Base-by-base conservation (phyloP, 495 filamentous ascomycete genomes). In the Aspergillus bridgeri region DNA sequence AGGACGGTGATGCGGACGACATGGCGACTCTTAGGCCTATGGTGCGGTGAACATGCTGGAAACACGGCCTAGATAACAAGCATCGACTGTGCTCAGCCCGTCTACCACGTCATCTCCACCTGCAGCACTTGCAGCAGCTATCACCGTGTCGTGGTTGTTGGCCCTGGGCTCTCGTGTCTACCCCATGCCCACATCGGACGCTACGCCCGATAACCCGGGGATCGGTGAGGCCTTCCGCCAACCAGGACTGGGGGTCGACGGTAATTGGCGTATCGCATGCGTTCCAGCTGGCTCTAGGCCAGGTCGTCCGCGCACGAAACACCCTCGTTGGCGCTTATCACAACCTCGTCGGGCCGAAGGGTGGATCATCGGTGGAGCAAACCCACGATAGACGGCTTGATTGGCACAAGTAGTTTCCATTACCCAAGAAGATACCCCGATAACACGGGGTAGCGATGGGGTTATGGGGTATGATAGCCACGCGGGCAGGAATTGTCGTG, bases 101-200 rank as follows among this genome's bases (percentile, higher is more conserved):
- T 27, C 25, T 27, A n/a, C 25, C 25, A 27, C 13, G 3, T 38
- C 33, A 38, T 11, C 9, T 38, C 33, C 9, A 38, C 11, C 27
- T 29, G 27, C 3, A 29, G 6, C 27, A 6, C 5, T 29, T 38
- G 7, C 25, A 7, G 25, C 25, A 27, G 25, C 7, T 27, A 27
- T 27, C 25, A 27, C 4, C 25, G 4, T 27, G 7, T 27, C 25
- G n/a, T n/a, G n/a, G n/a, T 27, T 3, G 25, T 27, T 38, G 33
- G 17, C 17, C 33, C 33, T 15, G 1, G 33, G 13, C 8, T 38
- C 33, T 38, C 48, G 4, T 19, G 5, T 29, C 38, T 55, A 25
- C 53, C 53, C 53, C 78, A 71, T n/a, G 74, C 68, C 17, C 54
- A 54, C 50, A 7, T 57, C 54, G 54, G 54, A 48, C 27, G 46